These are phyloP conservation scores for Zychaea mexicana DNA, from an alignment of 371 early-diverging fungal genomes.

Conservation along the genomic window DNA sequence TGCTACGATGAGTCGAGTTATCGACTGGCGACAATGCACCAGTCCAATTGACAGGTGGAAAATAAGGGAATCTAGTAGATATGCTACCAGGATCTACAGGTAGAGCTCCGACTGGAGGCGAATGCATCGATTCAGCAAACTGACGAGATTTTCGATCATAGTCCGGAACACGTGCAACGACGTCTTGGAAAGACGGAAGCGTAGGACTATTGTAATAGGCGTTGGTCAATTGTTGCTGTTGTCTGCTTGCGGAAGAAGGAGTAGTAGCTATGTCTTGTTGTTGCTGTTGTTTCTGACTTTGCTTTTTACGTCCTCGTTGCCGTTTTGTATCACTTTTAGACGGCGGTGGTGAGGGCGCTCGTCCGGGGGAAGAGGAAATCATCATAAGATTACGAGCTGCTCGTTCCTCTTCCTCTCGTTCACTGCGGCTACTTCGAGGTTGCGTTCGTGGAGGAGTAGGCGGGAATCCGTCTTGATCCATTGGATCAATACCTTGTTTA, in stretches of 20 bases:
- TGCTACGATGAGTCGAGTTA: not conserved
- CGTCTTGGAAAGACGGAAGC: slow-evolving; percentile 8
- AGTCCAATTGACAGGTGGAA: slow-evolving; percentile 2
- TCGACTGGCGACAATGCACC: not conserved
- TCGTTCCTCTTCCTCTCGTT: slow-evolving; percentile 8
- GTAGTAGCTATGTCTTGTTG: not conserved
- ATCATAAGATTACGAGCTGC: slow-evolving; percentile 13
- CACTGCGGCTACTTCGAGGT: not conserved
- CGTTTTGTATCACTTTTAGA: not conserved
- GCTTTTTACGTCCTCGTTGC: not conserved
- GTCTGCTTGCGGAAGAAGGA: too few species aligned
- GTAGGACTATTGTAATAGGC: not conserved
- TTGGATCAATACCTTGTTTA: not conserved
- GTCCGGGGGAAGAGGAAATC: slow-evolving; percentile 3
- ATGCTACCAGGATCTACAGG: not conserved
- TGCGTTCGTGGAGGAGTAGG: slow-evolving; percentile 11
- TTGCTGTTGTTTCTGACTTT: not conserved
- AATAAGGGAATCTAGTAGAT: slow-evolving; percentile 4
- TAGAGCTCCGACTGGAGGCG: not conserved
- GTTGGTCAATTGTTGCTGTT: too few species aligned
- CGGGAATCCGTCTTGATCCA: not conserved
- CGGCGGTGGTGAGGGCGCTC: not conserved
- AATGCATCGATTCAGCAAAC: not conserved
- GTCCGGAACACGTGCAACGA: slow-evolving; percentile 7
- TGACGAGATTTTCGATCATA: slow-evolving; percentile 3